These are phyloP conservation scores for Camelina hispida DNA, from an alignment of 345 rosid species.

Conservation along the genomic window DNA sequence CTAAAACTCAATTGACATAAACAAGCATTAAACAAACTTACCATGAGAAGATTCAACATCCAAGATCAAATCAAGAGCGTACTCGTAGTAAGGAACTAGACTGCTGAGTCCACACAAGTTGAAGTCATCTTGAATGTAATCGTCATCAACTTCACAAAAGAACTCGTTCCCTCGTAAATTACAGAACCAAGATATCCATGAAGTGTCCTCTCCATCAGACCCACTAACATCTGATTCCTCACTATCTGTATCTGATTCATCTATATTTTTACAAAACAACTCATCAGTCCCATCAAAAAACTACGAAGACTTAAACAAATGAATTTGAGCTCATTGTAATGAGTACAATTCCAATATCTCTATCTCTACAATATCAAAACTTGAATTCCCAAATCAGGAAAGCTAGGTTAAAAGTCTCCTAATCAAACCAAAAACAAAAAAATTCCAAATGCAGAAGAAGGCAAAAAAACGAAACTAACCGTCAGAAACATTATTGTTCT, in stretches of 20 bases:
- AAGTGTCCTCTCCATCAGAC: conserved; percentile 90
- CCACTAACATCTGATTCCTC: conserved; percentile 97
- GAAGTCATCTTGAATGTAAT: conserved; percentile 93
- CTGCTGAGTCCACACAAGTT: conserved; percentile 92
- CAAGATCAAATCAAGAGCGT: conserved; percentile 92
- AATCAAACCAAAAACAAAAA: not conserved
- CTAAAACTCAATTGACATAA: not conserved
- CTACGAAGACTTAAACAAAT: not conserved
- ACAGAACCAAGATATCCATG: conserved; percentile 98
- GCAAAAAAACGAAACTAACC: conserved; percentile 45
- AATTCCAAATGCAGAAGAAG: not conserved
- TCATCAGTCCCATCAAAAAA: conserved; percentile 18
- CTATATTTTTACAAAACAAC: conserved; percentile 49
- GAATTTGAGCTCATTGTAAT: not conserved
- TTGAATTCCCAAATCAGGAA: conserved; percentile 22
- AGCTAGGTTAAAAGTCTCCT: not conserved
- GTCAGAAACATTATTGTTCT: conserved; percentile 57
- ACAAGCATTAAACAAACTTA: conserved; percentile 34
- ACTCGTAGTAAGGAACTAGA: conserved; percentile 90
- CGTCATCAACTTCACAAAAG: conserved; percentile 98
- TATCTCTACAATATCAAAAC: not conserved
- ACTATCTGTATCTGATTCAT: conserved; percentile 89
- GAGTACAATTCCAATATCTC: not conserved
- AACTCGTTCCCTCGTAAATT: conserved; percentile 89
- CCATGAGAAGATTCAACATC: conserved; percentile 96